These are phyloP conservation scores for Collybia nuda DNA, from an alignment of 768 basidiomycete species.

Conservation along the genomic window DNA sequence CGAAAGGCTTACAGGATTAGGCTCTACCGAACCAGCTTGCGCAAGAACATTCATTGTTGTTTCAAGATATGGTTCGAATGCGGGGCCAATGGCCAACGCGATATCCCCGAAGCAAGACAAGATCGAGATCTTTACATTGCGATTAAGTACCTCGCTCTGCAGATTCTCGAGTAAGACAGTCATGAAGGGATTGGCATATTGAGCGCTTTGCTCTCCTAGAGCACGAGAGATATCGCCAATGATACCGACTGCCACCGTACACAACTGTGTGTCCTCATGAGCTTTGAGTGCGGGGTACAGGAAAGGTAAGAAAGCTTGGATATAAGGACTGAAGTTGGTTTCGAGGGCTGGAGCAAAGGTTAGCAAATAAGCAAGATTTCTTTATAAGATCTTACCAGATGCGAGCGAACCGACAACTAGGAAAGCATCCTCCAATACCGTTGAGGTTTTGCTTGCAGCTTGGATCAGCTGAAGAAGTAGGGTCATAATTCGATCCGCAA, in stretches of 20 bases:
- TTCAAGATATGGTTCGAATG: slow-evolving; percentile 86
- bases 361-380: background rate
- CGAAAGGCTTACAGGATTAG: slow-evolving; percentile 69
- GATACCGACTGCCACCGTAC: slow-evolving; percentile 93
- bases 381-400: slow-evolving; percentile 44
- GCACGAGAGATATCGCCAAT: slow-evolving; percentile 97
- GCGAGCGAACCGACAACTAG: slow-evolving; percentile 88
- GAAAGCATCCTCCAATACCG: slow-evolving; percentile 95
- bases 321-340: slow-evolving; percentile 76
- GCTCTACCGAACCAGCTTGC: slow-evolving; percentile 87
- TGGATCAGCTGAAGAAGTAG: slow-evolving; percentile 82
- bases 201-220: slow-evolving; percentile 77
- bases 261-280: slow-evolving; percentile 93
- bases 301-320: slow-evolving; percentile 81
- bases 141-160: slow-evolving; percentile 85
- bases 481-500: slow-evolving; percentile 96
- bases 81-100: slow-evolving; percentile 84
- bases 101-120: slow-evolving; percentile 96
- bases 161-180: slow-evolving; percentile 88
- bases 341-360: slow-evolving; percentile 59
- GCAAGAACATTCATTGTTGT: slow-evolving; percentile 89
- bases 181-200: slow-evolving; percentile 90
- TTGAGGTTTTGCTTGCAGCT: slow-evolving; percentile 89
- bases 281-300: slow-evolving; percentile 88
- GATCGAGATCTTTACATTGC: slow-evolving; percentile 97